Conservation (phyloP, 2,329 filamentous ascomycete species). For the Triangularia verruculosa region DNA sequence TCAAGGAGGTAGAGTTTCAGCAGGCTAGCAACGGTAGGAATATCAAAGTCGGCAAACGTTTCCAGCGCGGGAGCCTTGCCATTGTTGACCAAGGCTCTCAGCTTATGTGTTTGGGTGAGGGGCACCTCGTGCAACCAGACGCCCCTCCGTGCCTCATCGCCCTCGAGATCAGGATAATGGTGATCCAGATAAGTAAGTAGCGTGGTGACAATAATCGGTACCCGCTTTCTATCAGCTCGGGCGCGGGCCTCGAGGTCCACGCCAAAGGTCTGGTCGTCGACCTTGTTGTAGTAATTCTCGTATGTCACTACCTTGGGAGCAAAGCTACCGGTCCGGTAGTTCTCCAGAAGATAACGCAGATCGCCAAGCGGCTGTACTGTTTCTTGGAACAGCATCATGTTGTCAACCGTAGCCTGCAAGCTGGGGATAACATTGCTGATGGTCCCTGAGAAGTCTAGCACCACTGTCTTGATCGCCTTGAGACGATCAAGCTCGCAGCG, state of each 20-base stretch:
- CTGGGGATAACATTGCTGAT: conserved; percentile 98
- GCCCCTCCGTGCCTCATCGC: conserved; percentile 84
- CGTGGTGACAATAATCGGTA: conserved; percentile 87
- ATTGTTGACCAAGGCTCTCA: conserved; percentile 81
- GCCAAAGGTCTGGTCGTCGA: conserved; percentile 96
- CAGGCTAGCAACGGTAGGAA: conserved; percentile 88
- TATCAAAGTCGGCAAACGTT: conserved; percentile 80
- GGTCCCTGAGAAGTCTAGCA: conserved; percentile 94
- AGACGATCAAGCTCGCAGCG: conserved; percentile 93
- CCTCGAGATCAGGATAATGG: conserved; percentile 95
- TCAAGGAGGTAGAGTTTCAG: conserved; percentile 94
- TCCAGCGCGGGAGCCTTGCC: conserved; percentile 76
- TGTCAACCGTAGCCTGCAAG: conserved; percentile 91
- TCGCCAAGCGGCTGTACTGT: conserved; percentile 93
- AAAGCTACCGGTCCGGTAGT: conserved; percentile 92
- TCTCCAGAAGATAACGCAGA: conserved; percentile 90
- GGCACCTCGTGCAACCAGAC: conserved; percentile 96
- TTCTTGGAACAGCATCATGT: conserved; percentile 99
- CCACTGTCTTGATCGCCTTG: conserved; percentile 96
- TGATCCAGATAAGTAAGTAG: conserved; percentile 94
- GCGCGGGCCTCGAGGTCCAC: conserved; percentile 96
- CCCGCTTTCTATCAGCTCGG: conserved; percentile 89
- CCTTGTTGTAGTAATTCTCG: conserved; percentile 98
- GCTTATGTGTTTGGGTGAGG: conserved; percentile 75
- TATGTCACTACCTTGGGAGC: conserved; percentile 88